Percentiles rank a stretch among this genome's conserved stretches.
Conservation (phyloP, 2,329 filamentous ascomycete species). For the Kalmusia sp. region DNA sequence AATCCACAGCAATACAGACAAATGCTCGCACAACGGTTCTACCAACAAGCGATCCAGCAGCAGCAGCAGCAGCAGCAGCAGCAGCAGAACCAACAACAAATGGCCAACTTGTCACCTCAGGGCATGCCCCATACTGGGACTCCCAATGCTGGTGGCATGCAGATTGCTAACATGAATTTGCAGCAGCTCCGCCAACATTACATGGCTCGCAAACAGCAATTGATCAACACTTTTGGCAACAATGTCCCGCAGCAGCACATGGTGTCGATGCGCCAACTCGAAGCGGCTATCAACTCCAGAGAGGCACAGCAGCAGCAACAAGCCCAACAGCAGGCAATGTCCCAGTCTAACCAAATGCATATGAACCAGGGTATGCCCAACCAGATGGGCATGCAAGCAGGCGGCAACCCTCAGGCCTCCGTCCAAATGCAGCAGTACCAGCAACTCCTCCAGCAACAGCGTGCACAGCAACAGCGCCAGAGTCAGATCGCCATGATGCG, state of each 20-base stretch:
- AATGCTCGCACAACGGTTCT: constrained; percentile 33
- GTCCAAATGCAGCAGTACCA: constrained; percentile 45
- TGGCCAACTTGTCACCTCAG: constrained; percentile 34
- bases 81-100: constrained; percentile 37
- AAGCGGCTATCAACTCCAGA: constrained; percentile 29
- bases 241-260: constrained; percentile 34
- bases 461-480: constrained; percentile 40
- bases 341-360: constrained; percentile 22
- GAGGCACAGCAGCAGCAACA: constrained; percentile 25
- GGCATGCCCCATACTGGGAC: constrained; percentile 21
- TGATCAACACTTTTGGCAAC: constrained; percentile 30
- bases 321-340: constrained; percentile 25
- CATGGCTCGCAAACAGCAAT: constrained; percentile 29
- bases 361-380: constrained; percentile 27
- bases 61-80: constrained; percentile 28
- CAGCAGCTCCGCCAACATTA: constrained; percentile 35
- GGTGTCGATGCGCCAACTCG: constrained; percentile 37
- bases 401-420: constrained; percentile 26
- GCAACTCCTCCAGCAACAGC: constrained; percentile 42
- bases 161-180: constrained; percentile 35
- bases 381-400: constrained; percentile 18
- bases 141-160: constrained; percentile 28
- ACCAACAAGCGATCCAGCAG: constrained; percentile 28
- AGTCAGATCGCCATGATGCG: constrained; percentile 43
- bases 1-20: constrained; percentile 33